phyloP scores from a whole-genome alignment of 140 eudicot genomes.

The Cichorium intybus region DNA sequence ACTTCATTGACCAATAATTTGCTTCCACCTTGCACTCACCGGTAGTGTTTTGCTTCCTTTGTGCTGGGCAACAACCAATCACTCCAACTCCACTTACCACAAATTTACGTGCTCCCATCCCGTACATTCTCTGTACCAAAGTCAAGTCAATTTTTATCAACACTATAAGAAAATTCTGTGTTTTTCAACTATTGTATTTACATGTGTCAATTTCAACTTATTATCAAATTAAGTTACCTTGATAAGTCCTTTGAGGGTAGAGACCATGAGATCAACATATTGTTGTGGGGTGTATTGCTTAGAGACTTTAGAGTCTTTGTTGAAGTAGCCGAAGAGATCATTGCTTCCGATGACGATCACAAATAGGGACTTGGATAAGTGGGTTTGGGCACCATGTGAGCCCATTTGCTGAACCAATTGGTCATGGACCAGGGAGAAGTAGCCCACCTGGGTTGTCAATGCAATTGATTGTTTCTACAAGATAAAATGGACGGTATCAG shows the following conservation, averaged over 20 bases:
- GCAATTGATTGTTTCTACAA: slow-evolving; percentile 57
- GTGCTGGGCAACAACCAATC: slow-evolving; percentile 71
- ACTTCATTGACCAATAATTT: slow-evolving; percentile 52
- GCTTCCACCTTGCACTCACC: slow-evolving; percentile 45
- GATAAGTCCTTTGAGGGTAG: slow-evolving; percentile 44
- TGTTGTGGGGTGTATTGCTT: slow-evolving; percentile 57
- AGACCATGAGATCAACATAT: slow-evolving; percentile 55
- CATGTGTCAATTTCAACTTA: too few species aligned
- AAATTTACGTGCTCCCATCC: slow-evolving; percentile 68
- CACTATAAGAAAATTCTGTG: too few species aligned
- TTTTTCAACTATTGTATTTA: too few species aligned
- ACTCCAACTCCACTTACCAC: slow-evolving; percentile 45
- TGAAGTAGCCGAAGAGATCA: slow-evolving; percentile 64
- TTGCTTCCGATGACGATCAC: slow-evolving; percentile 83
- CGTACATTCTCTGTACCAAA: slow-evolving; percentile 41
- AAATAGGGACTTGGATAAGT: slow-evolving; percentile 62
- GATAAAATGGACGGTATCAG: too few species aligned
- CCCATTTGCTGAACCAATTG: slow-evolving; percentile 45
- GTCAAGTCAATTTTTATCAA: not conserved
- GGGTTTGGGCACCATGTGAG: slow-evolving; percentile 32
- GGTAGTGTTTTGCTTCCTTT: slow-evolving; percentile 37
- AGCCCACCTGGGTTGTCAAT: slow-evolving; percentile 48
- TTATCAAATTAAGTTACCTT: slow-evolving; percentile 41
- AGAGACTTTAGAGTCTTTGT: slow-evolving; percentile 37
- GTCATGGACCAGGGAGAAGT: slow-evolving; percentile 44